Base-by-base conservation (phyloP, 164 flowering plant species). In the Platanus orientalis region DNA sequence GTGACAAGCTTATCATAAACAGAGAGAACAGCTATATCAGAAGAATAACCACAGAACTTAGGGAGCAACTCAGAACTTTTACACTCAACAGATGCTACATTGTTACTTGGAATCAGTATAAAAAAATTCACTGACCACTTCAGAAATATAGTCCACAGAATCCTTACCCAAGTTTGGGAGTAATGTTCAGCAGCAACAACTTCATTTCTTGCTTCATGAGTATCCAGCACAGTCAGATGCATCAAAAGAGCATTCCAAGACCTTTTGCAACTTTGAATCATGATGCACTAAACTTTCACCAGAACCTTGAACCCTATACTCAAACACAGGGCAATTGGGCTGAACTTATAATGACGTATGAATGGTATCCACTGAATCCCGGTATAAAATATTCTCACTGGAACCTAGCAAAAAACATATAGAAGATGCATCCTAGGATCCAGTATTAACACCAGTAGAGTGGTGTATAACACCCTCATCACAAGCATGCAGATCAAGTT, bases 251-350 rank as follows among this genome's bases (percentile, higher is more conserved):
- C 32, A 11, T 53, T 17, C 23, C 7, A 20, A 23, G 17, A 27
- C 32, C 54, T 47, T 20, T 29, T 4, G 30, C 50, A 63, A 36
- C 36, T 53, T 28, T 24, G 39, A 45, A 63, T 63, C 51, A 5
- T 9, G 26, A 51, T 40, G 2, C 59, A 21, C 25, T 19, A 40
- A n/a, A 42, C 14, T 54, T 28, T 40, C 59, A 42, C 47, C 58
- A 42, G 39, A 63, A 45, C 39, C 30, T 7, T 42, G 56, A 62
- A 14, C 16, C 24, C 16, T 62, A 52, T 11, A 23, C 57, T 62
- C 19, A 34, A 30, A 36, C 21, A 51, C 32, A 62, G 42, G 4
- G 12, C 0, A 27, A 9, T 11, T 19, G 40, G 39, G 34, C 12
- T 36, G 42, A 36, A 36, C 42, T 7, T 14, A 36, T 36, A 1